These are phyloP conservation scores for Saccharomyces jurei DNA, from an alignment of 805 yeast species.

Conservation along the genomic window DNA sequence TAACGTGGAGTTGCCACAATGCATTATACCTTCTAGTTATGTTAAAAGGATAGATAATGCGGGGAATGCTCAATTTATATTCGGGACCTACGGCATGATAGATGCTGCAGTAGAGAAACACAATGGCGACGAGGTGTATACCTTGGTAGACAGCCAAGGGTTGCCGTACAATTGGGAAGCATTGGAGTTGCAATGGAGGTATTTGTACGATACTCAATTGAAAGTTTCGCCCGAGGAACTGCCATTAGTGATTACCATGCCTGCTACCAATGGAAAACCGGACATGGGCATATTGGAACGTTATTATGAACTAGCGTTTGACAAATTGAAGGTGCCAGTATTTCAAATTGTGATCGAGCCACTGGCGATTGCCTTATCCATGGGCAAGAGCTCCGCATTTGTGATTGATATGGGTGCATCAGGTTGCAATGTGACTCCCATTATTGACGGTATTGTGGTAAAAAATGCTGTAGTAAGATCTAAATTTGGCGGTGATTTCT, in stretches of 20 bases:
- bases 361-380: conserved; percentile 66
- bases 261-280: conserved; percentile 15
- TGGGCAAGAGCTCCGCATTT: conserved; percentile 68
- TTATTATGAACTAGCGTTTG: conserved; percentile 67
- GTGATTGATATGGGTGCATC: conserved; percentile 76
- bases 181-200: conserved; percentile 57
- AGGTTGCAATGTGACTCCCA: conserved; percentile 64
- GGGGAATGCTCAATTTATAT: conserved; percentile 10
- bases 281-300: conserved; percentile 41
- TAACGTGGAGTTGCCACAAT: conserved; percentile 51
- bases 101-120: conserved; percentile 9
- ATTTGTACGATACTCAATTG: conserved; percentile 46
- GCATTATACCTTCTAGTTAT: conserved; percentile 51
- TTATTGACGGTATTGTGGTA: conserved; percentile 65
- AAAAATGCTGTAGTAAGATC: conserved; percentile 58
- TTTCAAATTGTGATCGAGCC: conserved; percentile 72
- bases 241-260: conserved; percentile 49
- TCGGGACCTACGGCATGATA: conserved; percentile 26
- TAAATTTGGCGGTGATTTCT: conserved; percentile 77
- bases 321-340: conserved; percentile 63
- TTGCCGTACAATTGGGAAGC: conserved; percentile 67
- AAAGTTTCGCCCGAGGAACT: conserved; percentile 49
- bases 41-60: conserved; percentile 26
- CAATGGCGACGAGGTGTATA: conserved; percentile 32
- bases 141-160: conserved; percentile 52